Evolutionary conservation across 305 asterid species (phyloP), one percentile per base, ranked within the genome.

Genomic region (Fraxinus xanthoxyloides): DNA sequence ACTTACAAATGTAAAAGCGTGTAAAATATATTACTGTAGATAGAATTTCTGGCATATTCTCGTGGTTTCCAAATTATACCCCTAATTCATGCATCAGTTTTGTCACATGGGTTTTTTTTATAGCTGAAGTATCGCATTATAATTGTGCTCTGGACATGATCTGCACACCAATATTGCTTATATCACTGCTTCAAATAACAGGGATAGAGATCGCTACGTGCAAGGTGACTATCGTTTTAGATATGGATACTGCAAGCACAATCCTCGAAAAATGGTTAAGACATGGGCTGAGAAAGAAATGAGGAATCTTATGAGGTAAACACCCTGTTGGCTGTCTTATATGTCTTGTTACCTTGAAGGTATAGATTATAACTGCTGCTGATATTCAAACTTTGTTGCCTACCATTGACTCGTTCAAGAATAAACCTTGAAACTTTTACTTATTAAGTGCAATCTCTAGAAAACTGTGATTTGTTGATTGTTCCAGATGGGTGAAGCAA

Each of bases 201-300:
- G 98, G 93, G 99, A 96, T 80, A 89, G 99, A 89, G 98, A 95
- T 88, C 93, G 97, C 70, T 95, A 95, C 61, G 98, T 96, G 40
- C 98, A 96, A 86, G 99, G 99, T 81, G 98, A 96, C 86, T 94
- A 93, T 81, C 90, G 98, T 75, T 96, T 96, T 82, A 89, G 98
- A 89, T 83, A 87, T 84, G 98, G 97, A 82, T 93, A 94, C 87
- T 94, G 98, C 92, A 96, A 92, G 91, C 95, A 92, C 89, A 96
- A 96, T 83, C 98, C 99, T 31, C 86, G 98, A 67, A 92, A 94
- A 88, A 96, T 96, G 99, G 99, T 96, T 35, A 92, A 94, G 85
- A 92, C 97, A 43, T 96, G 98, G 98, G 97, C 99, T 79, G 98
- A 96, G 90, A 96, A 96, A 82, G 99, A 94, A 90, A 92, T 93